Evolutionary conservation across 768 basidiomycete genomes (phyloP), one percentile per base, ranked within the genome.

Genomic region (Suillus discolor): DNA sequence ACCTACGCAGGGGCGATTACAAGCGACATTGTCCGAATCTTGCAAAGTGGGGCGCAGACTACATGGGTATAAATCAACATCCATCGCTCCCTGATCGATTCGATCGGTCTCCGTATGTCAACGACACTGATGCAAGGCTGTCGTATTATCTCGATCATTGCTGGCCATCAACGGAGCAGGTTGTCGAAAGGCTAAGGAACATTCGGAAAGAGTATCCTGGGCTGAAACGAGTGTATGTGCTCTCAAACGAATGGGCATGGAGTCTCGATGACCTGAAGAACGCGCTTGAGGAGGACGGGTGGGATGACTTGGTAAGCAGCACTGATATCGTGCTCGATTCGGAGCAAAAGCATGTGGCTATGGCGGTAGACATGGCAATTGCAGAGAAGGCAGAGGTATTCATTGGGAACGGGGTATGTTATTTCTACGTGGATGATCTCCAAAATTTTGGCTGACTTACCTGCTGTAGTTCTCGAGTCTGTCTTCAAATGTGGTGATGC

Each of bases 301-400:
- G 86, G 86, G 72, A 77, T 11, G 80, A 82, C 44, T 72, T 87
- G 55, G 77, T 74, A 62, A 83, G 79, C 12, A 84, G 80, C 16
- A 65, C 75, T 8, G 82, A 83, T 41, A 57, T 80, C n/a, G 67
- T 66, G 51, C 72, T 88, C 31, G 84, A 82, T 64, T 66, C 75
- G 42, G 82, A 80, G 57, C 85, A 88, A 70, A 73, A 69, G 16
- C 73, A 83, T 16, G 84, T 87, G 4, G 78, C 76, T 31, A 82
- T 82, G 71, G 86, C 85, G 1, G 80, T 87, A 44, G 87, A 88
- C 71, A 88, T 89, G 87, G 84, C 81, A 13, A 80, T 89, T 31
- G 87, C 84, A 1, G 80, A 84, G 70, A 76, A 78, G 57, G 86
- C 86, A 1, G 84, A 88, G 69, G 83, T 87, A 49, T 88, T 87